These are phyloP conservation scores for Scopulariopsis brevicaulis DNA, from an alignment of 2,329 filamentous ascomycete species.

Conservation along the genomic window DNA sequence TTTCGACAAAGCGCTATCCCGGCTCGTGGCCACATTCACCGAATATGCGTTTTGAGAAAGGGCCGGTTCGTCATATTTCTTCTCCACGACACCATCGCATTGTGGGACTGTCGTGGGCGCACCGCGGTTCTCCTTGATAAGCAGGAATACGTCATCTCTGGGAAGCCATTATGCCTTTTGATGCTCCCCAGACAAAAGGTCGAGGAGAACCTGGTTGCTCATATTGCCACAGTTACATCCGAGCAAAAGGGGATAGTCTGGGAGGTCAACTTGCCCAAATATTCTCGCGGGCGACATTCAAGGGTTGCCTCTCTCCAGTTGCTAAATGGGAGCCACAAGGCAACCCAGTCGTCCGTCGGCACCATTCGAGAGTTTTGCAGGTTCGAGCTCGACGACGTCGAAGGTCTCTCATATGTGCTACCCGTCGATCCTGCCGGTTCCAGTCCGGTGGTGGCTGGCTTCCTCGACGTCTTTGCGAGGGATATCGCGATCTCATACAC, in stretches of 20 bases:
- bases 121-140: constrained; percentile 47
- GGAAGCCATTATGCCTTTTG: constrained; percentile 70
- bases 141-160: constrained; percentile 30
- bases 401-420: constrained; percentile 55
- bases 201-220: constrained; percentile 44
- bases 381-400: constrained; percentile 52
- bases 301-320: background rate
- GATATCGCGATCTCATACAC: constrained; percentile 85
- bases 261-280: constrained; percentile 56
- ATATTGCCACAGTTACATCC: constrained; percentile 75
- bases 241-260: constrained; percentile 71
- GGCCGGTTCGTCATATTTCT: constrained; percentile 75
- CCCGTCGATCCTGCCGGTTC: constrained; percentile 82
- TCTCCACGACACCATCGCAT: constrained; percentile 54
- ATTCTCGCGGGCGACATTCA: constrained; percentile 13
- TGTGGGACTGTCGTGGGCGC: constrained; percentile 66
- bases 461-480: constrained; percentile 74
- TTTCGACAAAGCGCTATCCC: constrained; percentile 56
- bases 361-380: constrained; percentile 54
- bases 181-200: constrained; percentile 54
- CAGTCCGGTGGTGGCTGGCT: constrained; percentile 58
- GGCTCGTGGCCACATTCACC: constrained; percentile 61
- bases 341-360: constrained; percentile 5
- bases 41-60: constrained; percentile 66
- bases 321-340: background rate